These are phyloP conservation scores for Saraca asoca DNA, from an alignment of 331 rosid species.

Conservation along the genomic window DNA sequence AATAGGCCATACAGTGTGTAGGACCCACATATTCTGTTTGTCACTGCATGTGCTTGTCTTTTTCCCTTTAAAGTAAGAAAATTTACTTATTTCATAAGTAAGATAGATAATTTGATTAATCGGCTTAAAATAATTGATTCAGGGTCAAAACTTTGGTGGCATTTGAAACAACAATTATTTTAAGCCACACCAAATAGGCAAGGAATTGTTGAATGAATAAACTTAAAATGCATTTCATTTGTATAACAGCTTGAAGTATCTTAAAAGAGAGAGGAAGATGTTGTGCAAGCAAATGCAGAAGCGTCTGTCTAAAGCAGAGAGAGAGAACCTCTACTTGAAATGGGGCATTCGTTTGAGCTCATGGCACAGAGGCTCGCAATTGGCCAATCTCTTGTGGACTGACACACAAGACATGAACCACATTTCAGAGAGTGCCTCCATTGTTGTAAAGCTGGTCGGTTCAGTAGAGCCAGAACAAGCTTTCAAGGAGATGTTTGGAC, in stretches of 20 bases:
- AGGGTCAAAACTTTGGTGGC: too few relatives aligned
- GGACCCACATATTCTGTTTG: too few relatives aligned
- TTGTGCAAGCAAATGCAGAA: conserved; percentile 74
- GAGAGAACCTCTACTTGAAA: conserved; percentile 62
- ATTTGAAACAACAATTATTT: too few relatives aligned
- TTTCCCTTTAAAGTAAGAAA: too few relatives aligned
- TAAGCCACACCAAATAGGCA: too few relatives aligned
- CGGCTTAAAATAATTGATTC: too few relatives aligned
- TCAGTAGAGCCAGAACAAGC: conserved; percentile 75
- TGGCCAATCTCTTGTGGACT: conserved; percentile 71
- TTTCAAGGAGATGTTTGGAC: conserved; percentile 97
- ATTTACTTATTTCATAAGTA: too few relatives aligned
- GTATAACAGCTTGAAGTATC: conserved; percentile 54
- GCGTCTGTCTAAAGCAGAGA: conserved; percentile 57
- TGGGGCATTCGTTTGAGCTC: conserved; percentile 75
- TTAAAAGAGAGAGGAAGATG: conserved; percentile 77
- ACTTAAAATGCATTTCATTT: not conserved
- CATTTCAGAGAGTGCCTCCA: conserved; percentile 67
- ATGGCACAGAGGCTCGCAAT: conserved; percentile 64
- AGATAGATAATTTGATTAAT: too few relatives aligned
- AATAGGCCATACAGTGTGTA: too few relatives aligned
- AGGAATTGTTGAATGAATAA: too few relatives aligned
- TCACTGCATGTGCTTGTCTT: too few relatives aligned
- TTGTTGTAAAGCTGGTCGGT: conserved; percentile 80
- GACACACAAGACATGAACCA: conserved; percentile 60